phyloP scores from a whole-genome alignment of 805 yeast genomes.

The Saturnispora sanitii region DNA sequence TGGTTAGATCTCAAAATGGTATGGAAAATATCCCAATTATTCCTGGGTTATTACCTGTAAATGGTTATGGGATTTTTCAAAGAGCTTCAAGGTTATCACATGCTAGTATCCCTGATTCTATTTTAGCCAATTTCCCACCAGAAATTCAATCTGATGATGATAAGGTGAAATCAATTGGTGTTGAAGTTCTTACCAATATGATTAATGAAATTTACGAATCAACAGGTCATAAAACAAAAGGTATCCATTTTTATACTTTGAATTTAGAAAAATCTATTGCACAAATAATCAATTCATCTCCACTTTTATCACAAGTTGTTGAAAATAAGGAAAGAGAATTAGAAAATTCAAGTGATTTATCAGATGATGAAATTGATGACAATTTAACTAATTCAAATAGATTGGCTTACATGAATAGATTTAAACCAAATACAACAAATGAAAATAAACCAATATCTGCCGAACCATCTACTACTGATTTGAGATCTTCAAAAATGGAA shows the following conservation, averaged over 20 bases:
- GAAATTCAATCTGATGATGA: slow-evolving; percentile 63
- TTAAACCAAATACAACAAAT: slow-evolving; percentile 17
- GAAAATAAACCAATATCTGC: slow-evolving; percentile 23
- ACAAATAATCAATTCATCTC: slow-evolving; percentile 59
- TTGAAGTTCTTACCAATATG: slow-evolving; percentile 57
- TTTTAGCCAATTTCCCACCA: slow-evolving; percentile 46
- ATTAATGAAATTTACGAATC: slow-evolving; percentile 44
- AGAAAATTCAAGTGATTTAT: slow-evolving; percentile 29
- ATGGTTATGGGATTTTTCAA: slow-evolving; percentile 70
- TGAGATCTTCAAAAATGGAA: slow-evolving; percentile 12
- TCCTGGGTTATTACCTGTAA: slow-evolving; percentile 90
- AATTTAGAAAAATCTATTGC: slow-evolving; percentile 91
- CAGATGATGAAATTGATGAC: slow-evolving; percentile 26
- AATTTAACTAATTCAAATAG: slow-evolving; percentile 26
- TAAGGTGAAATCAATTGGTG: slow-evolving; percentile 72
- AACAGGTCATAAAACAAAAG: slow-evolving; percentile 53
- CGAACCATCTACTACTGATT: slow-evolving; percentile 13
- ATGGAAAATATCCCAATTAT: slow-evolving; percentile 45
- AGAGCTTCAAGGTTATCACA: slow-evolving; percentile 86
- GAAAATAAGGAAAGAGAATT: slow-evolving; percentile 29
- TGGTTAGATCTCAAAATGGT: slow-evolving; percentile 32
- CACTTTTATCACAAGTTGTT: slow-evolving; percentile 40
- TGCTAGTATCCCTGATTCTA: slow-evolving; percentile 61
- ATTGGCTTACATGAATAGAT: slow-evolving; percentile 28
- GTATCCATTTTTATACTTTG: slow-evolving; percentile 87